Conservation (phyloP, 805 yeast species). For the Pichia nakasei region DNA sequence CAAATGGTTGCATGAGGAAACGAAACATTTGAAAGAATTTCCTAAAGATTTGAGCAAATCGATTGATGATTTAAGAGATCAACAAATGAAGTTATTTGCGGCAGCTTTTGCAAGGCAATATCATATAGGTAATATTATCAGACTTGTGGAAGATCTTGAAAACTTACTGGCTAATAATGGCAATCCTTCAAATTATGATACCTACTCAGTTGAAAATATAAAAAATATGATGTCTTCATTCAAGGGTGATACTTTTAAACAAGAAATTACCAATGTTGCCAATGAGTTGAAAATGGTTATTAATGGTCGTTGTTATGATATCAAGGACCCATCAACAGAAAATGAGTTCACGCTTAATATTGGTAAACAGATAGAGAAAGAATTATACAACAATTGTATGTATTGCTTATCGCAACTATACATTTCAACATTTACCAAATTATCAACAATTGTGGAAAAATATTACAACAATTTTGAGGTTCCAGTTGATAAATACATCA, state of each 20-base stretch:
- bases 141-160: constrained; percentile 58
- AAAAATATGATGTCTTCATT: constrained; percentile 48
- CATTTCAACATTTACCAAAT: constrained; percentile 40
- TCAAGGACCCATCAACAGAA: constrained; percentile 14
- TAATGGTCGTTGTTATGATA: constrained; percentile 21
- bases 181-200: constrained; percentile 50
- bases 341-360: constrained; percentile 21
- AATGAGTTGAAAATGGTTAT: constrained; percentile 47
- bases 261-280: constrained; percentile 46
- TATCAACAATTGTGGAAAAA: constrained; percentile 47
- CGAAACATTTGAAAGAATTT: constrained; percentile 20
- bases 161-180: constrained; percentile 35
- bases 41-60: constrained; percentile 17
- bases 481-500: constrained; percentile 25
- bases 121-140: constrained; percentile 58
- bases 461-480: constrained; percentile 34
- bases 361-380: constrained; percentile 38
- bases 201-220: constrained; percentile 52
- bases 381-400: constrained; percentile 59
- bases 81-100: constrained; percentile 36
- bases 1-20: constrained; percentile 40
- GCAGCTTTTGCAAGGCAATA: constrained; percentile 35
- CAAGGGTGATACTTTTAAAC: constrained; percentile 48
- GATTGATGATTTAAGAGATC: constrained; percentile 24
- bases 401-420: constrained; percentile 57